Base-by-base conservation (phyloP, 1,139 yeast species). In the Lodderomyces beijingensis region DNA sequence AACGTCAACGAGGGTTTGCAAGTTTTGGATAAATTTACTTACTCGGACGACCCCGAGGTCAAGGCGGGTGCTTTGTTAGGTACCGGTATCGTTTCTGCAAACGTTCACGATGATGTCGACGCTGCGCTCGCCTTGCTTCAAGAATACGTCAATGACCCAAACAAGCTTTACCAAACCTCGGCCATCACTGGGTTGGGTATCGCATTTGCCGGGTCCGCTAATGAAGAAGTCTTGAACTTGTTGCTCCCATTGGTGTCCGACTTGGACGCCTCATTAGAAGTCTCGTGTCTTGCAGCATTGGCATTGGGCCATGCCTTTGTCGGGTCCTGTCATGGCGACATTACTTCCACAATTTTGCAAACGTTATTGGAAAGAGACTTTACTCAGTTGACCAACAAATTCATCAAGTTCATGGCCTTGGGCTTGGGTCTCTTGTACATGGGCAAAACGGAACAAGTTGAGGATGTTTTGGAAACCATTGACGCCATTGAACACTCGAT, bases 1-100 rank as follows among this genome's bases (percentile, higher is more conserved):
- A 85, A 91, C 56, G 74, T 77, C 41, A 77, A 79, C 47, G 93
- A 85, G 47, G 97, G 97, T 45, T 74, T 91, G 44, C 96, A 89
- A 59, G 79, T 77, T 35, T 71, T 91, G 50, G 97, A 91, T 62
- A 87, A 85, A 57, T 89, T 84, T 57, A 70, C 91, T 40, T 88
- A 89, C 54, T 83, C 95, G 5, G 73, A 79, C 17, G 95, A 88
- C 49, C 82, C 79, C 39, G 91, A 87, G 51, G 79, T 89, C 44
- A 87, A 87, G 60, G 96, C 97, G 9, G 99, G 99, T 61, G 96
- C 98, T 4, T 69, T 91, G 41, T 71, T 93, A 44, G 99, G 97
- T 58, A 87, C 88, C 57, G 98, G 98, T 59, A 73, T 93, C 33
- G 83, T 87, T n/a, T 86, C 95, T 25, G 74, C 94, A 20, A 94